Conservation (phyloP, 2,329 filamentous ascomycete genomes). For the Aspergillus neoniger region DNA sequence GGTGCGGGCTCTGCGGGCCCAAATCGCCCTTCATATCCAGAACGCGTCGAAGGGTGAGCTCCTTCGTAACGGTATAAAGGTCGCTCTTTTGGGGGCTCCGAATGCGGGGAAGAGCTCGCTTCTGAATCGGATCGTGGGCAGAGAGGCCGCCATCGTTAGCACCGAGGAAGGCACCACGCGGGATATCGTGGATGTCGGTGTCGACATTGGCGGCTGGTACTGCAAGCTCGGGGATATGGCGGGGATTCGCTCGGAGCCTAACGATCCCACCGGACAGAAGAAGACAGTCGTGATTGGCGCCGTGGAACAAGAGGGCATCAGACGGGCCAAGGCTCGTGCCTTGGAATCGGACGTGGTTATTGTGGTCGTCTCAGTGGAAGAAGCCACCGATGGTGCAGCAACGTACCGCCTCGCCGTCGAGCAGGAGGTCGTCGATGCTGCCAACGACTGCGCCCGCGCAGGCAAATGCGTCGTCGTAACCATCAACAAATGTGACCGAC, state of each 20-base stretch:
- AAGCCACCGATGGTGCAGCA: constrained; percentile 22
- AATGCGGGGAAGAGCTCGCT: constrained; percentile 95
- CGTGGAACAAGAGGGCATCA: constrained; percentile 88
- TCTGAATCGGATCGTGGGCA: constrained; percentile 83
- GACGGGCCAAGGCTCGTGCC: constrained; percentile 78
- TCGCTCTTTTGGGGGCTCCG: constrained; percentile 85
- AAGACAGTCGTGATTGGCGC: constrained; percentile 57
- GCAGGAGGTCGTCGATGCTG: constrained; percentile 59
- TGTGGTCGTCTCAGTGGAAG: constrained; percentile 74
- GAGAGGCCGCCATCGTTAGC: constrained; percentile 94
- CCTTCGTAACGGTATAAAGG: constrained; percentile 77
- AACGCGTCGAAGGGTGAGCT: constrained; percentile 83
- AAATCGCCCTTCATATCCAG: constrained; percentile 69
- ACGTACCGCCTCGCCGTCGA: constrained; percentile 47
- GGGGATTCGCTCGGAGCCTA: constrained; percentile 65
- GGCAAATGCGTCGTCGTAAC: constrained; percentile 59
- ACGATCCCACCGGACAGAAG: constrained; percentile 16
- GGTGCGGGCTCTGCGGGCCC: constrained; percentile 60
- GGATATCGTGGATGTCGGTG: constrained; percentile 86
- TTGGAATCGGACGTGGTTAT: constrained; percentile 82
- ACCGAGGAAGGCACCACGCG: constrained; percentile 89
- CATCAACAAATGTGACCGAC: constrained; percentile 63
- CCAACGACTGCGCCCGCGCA: constrained; percentile 50
- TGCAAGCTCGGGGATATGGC: constrained; percentile 96
- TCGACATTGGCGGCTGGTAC: constrained; percentile 87